phyloP scores from a whole-genome alignment of 495 filamentous ascomycete genomes.

The Xylaria longipes region DNA sequence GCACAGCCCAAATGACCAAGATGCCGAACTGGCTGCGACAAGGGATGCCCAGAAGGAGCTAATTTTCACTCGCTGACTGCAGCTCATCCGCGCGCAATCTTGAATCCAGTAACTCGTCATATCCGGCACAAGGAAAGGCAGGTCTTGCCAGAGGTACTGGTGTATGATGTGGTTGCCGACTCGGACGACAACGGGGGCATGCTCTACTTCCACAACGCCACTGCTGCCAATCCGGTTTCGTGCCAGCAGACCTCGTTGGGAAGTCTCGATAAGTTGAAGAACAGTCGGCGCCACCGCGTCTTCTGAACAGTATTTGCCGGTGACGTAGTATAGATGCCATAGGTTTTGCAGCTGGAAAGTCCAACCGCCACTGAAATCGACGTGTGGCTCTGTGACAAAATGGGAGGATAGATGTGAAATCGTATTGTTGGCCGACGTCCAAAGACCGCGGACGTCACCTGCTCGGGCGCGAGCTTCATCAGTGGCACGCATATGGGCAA shows the following conservation, averaged over 20 bases:
- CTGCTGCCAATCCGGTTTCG: constrained; percentile 11
- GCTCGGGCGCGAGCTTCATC: constrained; percentile 26
- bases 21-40: constrained; percentile 22
- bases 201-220: constrained; percentile 21
- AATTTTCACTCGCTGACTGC: constrained; percentile 25
- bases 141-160: constrained; percentile 29
- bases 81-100: constrained; percentile 28
- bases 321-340: constrained; percentile 29
- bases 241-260: constrained; percentile 23
- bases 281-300: constrained; percentile 21
- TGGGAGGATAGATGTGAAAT: constrained; percentile 28
- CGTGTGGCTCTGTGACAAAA: constrained; percentile 34
- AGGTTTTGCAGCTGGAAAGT: constrained; percentile 29
- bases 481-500: constrained; percentile 24
- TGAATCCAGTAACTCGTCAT: constrained; percentile 29
- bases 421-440: constrained; percentile 22
- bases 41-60: constrained; percentile 27
- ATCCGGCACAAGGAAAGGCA: constrained; percentile 26
- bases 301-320: constrained; percentile 21
- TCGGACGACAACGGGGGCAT: constrained; percentile 23
- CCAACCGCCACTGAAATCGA: constrained; percentile 28
- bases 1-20: constrained; percentile 28
- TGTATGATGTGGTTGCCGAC: constrained; percentile 24
- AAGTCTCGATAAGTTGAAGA: constrained; percentile 27
- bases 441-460: constrained; percentile 25